phyloP scores from a whole-genome alignment of 305 asterid genomes.

The Stenogyne calaminthoides region DNA sequence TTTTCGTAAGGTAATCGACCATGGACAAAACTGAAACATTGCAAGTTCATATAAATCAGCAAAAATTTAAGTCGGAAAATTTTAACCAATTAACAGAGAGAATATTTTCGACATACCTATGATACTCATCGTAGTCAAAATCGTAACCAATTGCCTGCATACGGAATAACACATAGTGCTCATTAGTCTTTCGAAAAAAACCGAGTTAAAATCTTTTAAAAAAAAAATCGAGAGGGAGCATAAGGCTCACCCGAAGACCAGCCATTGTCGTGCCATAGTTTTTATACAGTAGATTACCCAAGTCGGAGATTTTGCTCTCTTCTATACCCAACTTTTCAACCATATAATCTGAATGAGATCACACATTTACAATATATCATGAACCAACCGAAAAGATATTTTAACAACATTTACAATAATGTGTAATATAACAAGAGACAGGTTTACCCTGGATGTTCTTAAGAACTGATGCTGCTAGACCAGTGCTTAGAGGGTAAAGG shows the following conservation, averaged over 20 bases:
- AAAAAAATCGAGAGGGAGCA: neutral
- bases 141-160: constrained; percentile 93
- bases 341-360: constrained; percentile 62
- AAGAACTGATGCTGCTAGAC: constrained; percentile 64
- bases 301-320: constrained; percentile 57
- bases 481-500: constrained; percentile 80
- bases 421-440: neutral
- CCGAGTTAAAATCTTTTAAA: neutral
- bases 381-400: neutral
- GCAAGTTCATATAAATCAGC: constrained; percentile 5
- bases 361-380: constrained; percentile 19
- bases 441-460: constrained; percentile 75
- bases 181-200: constrained; percentile 9
- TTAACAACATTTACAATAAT: neutral
- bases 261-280: constrained; percentile 98
- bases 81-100: neutral
- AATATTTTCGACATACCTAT: constrained; percentile 48
- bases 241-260: constrained; percentile 77
- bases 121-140: constrained; percentile 92
- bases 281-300: constrained; percentile 71
- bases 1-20: constrained; percentile 94
- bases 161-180: constrained; percentile 18
- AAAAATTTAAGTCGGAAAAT: neutral
- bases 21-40: constrained; percentile 73
- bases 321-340: constrained; percentile 75